Evolutionary conservation across 805 yeast species (phyloP).

Genomic region (Blastobotrys robertii): DNA sequence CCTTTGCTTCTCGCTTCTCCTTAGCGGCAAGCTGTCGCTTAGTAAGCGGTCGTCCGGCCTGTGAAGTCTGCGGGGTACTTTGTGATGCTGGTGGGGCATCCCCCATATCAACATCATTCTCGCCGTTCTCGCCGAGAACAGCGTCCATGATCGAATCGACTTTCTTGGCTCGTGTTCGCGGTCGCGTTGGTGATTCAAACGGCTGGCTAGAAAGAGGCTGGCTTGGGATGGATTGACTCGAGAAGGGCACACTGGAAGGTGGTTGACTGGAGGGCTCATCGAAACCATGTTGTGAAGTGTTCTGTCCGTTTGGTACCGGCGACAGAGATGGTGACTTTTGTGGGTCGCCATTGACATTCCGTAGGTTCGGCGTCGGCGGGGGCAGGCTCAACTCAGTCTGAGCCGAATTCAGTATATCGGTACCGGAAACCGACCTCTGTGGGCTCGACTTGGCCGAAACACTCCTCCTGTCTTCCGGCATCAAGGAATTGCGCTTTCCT

Average conservation of each 20-base stretch:
- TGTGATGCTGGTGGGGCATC: not conserved
- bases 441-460: too few species aligned
- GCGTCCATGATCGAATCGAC: not conserved
- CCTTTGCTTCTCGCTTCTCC: not conserved
- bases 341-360: conserved; percentile 2
- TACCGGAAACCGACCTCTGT: too few species aligned
- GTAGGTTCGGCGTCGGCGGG: not conserved
- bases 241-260: not conserved
- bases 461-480: too few species aligned
- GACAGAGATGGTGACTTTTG: conserved; percentile 4
- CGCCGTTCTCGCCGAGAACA: not conserved
- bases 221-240: too few species aligned
- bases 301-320: conserved; percentile 1
- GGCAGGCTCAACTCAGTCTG: conserved; percentile 1
- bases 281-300: not conserved
- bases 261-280: not conserved
- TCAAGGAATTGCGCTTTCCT: too few species aligned
- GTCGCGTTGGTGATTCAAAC: too few species aligned
- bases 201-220: too few species aligned
- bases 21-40: conserved; percentile 1
- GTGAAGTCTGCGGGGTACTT: too few species aligned
- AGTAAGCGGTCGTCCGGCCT: too few species aligned
- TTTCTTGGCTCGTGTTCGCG: too few species aligned
- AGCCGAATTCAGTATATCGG: too few species aligned
- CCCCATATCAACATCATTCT: not conserved